Conservation (phyloP, 768 basidiomycete species). For the Tubosaeta sp. region DNA sequence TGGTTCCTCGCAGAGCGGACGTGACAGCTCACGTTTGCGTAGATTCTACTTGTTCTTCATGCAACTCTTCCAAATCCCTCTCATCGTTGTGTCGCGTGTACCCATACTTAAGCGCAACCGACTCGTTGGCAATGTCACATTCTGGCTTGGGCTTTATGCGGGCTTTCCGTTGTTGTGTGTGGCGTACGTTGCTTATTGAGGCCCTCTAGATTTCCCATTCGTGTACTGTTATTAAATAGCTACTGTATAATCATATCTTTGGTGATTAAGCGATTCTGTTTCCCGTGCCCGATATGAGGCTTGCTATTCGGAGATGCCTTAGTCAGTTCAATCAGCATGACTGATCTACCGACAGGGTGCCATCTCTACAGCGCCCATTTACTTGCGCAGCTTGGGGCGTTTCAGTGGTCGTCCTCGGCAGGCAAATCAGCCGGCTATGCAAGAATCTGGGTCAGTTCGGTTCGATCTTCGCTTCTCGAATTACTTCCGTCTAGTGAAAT, state of each 20-base stretch:
- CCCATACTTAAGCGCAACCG: constrained; percentile 79
- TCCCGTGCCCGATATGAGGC: no score
- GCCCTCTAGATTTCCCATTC: neutral
- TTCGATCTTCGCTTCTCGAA: neutral
- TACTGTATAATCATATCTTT: neutral
- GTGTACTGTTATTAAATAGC: neutral
- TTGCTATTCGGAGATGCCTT: no score
- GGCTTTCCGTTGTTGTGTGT: constrained; percentile 94
- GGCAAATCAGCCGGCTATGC: no score
- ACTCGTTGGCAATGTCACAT: constrained; percentile 78
- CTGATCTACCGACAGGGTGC: no score
- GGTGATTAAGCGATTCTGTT: no score
- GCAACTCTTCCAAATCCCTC: constrained; percentile 86
- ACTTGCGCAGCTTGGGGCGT: no score
- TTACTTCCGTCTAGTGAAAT: neutral
- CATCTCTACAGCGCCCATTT: no score
- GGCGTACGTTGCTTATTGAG: constrained; percentile 56
- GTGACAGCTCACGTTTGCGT: neutral
- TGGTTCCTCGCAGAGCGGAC: neutral
- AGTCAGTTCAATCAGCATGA: no score
- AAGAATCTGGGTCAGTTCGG: neutral
- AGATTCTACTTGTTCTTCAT: constrained; percentile 85
- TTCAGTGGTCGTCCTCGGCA: no score
- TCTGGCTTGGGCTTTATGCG: constrained; percentile 89
- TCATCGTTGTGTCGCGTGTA: constrained; percentile 77